Base-by-base conservation (phyloP, 192 early-diverging fungal species). In the Lobosporangium transversale region DNA sequence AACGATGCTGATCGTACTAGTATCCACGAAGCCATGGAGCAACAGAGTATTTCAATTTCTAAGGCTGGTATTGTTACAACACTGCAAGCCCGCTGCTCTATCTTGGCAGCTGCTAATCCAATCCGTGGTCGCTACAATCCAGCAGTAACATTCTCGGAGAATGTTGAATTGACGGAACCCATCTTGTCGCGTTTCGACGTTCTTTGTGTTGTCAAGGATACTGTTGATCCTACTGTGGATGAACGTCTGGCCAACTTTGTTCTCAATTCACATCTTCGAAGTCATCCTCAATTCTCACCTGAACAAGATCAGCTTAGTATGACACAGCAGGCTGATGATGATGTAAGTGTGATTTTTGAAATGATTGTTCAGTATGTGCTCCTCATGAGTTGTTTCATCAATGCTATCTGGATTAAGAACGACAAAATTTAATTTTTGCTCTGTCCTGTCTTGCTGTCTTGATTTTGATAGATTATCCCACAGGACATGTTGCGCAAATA, bases 131-230 rank as follows among this genome's bases (percentile, higher is more conserved):
- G 93, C 40, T 95, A 95, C 80, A 92, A 93, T 61, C 86, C 94
- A n/a, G 89, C 92, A 40, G 87, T 97, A 21, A 91, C 96, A 0
- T 97, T 99, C 59, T 94, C 94, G 35, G 91, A 95, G 78, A 99
- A 99, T 68, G 97, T 99, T 21, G 95, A 99, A 79, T 82, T 99
- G 63, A 99, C 97, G 0, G 97, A 99, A 69, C 97, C 97, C 18
- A 99, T 99, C 68, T 70, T 99, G 67, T 99, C 97, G 24, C 96
- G 97, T 74, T 99, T 99, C 62, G 97, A 99, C 82, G 88, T 97
- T 2, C 86, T 99, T 1, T 97, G 95, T 73, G 97, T 99, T 10
- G 96, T 99, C 27, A 89, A 94, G 63, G 97, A 99, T 82, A 87
- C 86, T 49, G 91, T 95, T 47, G 93, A 99, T 60, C 94, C 96